Base-by-base conservation (phyloP, 2,329 filamentous ascomycete genomes). In the Rugonectria rugulosa region DNA sequence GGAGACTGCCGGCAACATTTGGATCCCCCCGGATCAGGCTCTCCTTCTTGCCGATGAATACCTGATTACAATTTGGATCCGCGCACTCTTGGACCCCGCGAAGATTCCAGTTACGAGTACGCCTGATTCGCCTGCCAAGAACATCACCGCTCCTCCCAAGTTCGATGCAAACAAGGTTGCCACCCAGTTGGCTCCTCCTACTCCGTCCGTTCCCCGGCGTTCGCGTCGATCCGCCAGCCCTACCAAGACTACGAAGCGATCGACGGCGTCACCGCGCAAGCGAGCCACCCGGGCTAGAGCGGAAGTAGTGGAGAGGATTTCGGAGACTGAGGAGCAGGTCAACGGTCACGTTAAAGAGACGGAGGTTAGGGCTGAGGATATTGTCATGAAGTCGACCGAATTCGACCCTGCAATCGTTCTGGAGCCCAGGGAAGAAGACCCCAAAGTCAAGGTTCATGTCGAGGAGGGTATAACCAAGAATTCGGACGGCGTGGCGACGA, bases 1-100 rank as follows among this genome's bases (percentile, higher is more conserved):
- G 71, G 95, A 98, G 80, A 92, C 95, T 24, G 95, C 95, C 21
- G 95, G 95, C 40, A 99, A 97, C 73, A 87, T 99, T 47, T 99
- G 95, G 95, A 93, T 98, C 45, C 87, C 92, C 41, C 92, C 94
- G 6, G 82, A 88, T 62, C 77, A 86, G 85, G 95, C 95, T 29
- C 83, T 99, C 38, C 78, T 84, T 54, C 83, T 99, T 11, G 91
- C 94, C 46, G 87, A 90, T 40, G 93, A 98, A 74, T 99, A 98
- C 73, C 82, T 85, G 53, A 92, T 98, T 73, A 76, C 83, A 43
- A 81, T 89, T 38, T 99, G 95, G 95, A 91, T 99, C 64, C 86
- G 86, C 53, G 95, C 95, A n/a, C 83, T 99, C 15, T 83, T 99
- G 44, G 94, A 98, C 71, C 87, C 92, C n/a, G 80, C 88, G 60